Conservation (phyloP, 1,139 yeast species). For the Candida sojae region DNA sequence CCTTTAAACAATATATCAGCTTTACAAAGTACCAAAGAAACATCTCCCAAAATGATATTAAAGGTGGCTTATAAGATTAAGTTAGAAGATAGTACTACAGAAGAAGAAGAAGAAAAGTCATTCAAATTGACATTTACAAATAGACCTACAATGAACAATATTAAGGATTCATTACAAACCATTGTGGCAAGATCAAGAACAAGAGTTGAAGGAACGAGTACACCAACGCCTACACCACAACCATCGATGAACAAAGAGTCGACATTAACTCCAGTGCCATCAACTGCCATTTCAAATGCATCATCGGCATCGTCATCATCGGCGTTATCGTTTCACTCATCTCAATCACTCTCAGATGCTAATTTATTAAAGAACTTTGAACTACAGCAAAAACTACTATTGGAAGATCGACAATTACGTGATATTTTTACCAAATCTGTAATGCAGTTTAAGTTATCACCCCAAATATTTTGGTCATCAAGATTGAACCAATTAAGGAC, state of each 20-base stretch:
- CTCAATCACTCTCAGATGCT: conserved; percentile 36
- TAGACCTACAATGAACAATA: conserved; percentile 73
- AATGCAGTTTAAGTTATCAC: conserved; percentile 72
- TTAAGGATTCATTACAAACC: conserved; percentile 69
- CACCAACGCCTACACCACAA: conserved; percentile 25
- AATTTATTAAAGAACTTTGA: conserved; percentile 64
- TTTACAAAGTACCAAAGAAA: conserved; percentile 74
- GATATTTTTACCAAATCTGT: conserved; percentile 87
- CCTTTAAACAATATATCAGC: conserved; percentile 56
- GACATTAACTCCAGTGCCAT: conserved; percentile 11
- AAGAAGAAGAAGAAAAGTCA: conserved; percentile 44
- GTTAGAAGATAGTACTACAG: neutral
- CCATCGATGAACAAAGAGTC: conserved; percentile 9
- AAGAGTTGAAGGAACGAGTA: conserved; percentile 24
- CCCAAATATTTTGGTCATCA: conserved; percentile 86
- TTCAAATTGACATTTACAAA: conserved; percentile 64
- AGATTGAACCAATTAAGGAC: conserved; percentile 80
- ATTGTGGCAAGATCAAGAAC: conserved; percentile 65
- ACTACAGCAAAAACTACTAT: conserved; percentile 74
- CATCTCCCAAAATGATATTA: conserved; percentile 68
- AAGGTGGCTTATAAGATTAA: conserved; percentile 49
- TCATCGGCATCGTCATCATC: conserved; percentile 10
- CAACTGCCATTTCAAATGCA: conserved; percentile 7
- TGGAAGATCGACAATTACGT: conserved; percentile 70
- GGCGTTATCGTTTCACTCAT: conserved; percentile 25